A percentile compares a stretch with the other conserved stretches of the same genome.
Conservation (phyloP, 2,329 filamentous ascomycete genomes). For the Cytospora leucostoma region DNA sequence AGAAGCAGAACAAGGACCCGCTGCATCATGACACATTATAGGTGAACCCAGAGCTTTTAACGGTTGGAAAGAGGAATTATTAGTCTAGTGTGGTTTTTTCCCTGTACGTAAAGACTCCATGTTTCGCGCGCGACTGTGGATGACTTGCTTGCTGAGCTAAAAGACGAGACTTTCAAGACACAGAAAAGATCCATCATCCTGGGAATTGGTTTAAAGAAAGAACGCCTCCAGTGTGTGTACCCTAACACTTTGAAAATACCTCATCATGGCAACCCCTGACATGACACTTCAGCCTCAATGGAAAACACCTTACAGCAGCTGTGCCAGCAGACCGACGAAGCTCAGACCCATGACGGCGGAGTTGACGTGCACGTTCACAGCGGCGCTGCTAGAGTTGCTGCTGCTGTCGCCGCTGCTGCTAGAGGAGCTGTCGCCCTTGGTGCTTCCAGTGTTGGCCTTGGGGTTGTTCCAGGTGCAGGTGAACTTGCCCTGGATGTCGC, state of each 20-base stretch:
- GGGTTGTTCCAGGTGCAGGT: conserved; percentile 54
- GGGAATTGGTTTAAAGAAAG: conserved; percentile 29
- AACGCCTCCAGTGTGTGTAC: conserved; percentile 30
- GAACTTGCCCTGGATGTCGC: conserved; percentile 50
- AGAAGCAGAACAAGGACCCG: conserved; percentile 8
- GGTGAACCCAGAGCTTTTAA: conserved; percentile 10
- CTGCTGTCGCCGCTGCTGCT: conserved; percentile 34
- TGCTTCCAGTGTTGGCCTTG: conserved; percentile 53
- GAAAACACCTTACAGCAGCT: conserved; percentile 51
- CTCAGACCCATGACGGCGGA: conserved; percentile 50
- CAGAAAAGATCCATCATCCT: conserved; percentile 28
- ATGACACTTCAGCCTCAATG: conserved; percentile 20
- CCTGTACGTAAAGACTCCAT: conserved; percentile 40
- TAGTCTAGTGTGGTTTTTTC: conserved; percentile 44
- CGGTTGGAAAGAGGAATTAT: conserved; percentile 40
- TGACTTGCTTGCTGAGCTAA: conserved; percentile 28
- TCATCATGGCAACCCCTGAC: conserved; percentile 21
- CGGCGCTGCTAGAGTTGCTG: conserved; percentile 38
- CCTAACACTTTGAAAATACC: conserved; percentile 28
- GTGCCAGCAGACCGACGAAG: conserved; percentile 49
- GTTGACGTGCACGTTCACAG: conserved; percentile 51
- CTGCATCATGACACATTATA: conserved; percentile 19
- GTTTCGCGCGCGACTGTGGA: conserved; percentile 27
- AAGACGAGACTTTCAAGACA: conserved; percentile 27
- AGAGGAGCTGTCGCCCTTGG: conserved; percentile 37